Evolutionary conservation across 768 basidiomycete genomes (phyloP).

Genomic region (Russula vinacea): DNA sequence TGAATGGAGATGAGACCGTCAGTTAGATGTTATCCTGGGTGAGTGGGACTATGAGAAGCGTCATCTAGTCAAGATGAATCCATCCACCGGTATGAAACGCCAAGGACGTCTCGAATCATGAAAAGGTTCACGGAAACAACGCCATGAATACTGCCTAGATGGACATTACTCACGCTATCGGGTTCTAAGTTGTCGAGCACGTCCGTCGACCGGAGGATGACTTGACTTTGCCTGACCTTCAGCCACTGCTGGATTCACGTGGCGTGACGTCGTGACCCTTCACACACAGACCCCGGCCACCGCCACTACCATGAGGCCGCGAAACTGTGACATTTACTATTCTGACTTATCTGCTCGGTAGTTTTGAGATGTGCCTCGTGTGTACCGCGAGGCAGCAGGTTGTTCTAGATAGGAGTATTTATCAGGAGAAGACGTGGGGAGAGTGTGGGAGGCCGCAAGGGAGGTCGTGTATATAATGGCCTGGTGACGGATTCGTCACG

Average conservation of each 20-base stretch:
- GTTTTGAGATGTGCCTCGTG: constrained; percentile 3
- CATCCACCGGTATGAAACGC: constrained; percentile 21
- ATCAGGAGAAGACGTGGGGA: background rate
- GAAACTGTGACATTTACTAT: background rate
- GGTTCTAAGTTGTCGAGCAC: constrained; percentile 12
- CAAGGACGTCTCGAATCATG: background rate
- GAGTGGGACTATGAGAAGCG: constrained; percentile 4
- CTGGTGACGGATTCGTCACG: constrained; percentile 4
- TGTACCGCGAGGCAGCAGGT: background rate
- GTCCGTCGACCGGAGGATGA: background rate
- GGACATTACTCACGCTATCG: constrained; percentile 20
- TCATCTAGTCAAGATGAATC: constrained; percentile 11
- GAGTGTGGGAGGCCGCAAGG: background rate
- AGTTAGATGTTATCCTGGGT: background rate
- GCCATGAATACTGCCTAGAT: background rate
- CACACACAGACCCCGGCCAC: constrained; percentile 10
- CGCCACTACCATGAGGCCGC: background rate
- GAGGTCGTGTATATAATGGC: constrained; percentile 21
- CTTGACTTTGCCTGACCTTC: background rate
- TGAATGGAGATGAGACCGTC: constrained; percentile 29
- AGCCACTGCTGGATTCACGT: constrained; percentile 1
- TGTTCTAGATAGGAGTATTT: constrained; percentile 4
- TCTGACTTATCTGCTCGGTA: background rate
- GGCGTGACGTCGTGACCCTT: background rate
- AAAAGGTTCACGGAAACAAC: background rate